Conservation (phyloP, 495 filamentous ascomycete genomes). For the Pseudoneurospora amorphoporcata region DNA sequence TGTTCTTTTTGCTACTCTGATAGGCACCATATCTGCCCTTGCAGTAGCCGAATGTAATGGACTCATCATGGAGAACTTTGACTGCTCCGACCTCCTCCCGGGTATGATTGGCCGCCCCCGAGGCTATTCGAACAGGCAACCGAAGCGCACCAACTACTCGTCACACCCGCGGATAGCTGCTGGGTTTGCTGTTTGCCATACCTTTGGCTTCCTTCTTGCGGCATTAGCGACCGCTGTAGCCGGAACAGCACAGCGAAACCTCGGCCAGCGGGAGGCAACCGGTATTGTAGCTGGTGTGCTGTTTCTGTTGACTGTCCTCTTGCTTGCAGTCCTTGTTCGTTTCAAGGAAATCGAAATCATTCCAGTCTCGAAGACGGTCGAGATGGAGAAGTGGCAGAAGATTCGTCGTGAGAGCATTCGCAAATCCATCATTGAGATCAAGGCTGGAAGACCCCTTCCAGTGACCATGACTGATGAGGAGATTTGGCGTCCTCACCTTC, state of each 20-base stretch:
- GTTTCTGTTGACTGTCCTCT: conserved; percentile 49
- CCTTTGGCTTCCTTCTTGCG: conserved; percentile 52
- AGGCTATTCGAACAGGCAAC: conserved; percentile 33
- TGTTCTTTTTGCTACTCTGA: conserved; percentile 52
- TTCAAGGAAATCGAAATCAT: conserved; percentile 58
- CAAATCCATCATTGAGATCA: not conserved
- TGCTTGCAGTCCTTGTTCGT: conserved; percentile 48
- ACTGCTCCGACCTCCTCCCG: conserved; percentile 58
- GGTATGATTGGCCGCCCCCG: conserved; percentile 49
- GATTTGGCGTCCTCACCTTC: conserved; percentile 53
- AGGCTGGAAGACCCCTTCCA: conserved; percentile 3
- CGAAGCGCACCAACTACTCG: conserved; percentile 55
- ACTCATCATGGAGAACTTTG: conserved; percentile 71
- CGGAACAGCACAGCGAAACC: conserved; percentile 46
- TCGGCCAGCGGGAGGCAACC: conserved; percentile 56
- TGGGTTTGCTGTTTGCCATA: conserved; percentile 61
- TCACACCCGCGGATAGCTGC: conserved; percentile 58
- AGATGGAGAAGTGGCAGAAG: conserved; percentile 41
- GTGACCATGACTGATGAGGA: conserved; percentile 41
- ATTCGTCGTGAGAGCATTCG: conserved; percentile 31
- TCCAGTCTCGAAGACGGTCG: conserved; percentile 39
- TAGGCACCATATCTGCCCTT: conserved; percentile 59
- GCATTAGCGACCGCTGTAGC: conserved; percentile 54
- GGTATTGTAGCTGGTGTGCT: conserved; percentile 53
- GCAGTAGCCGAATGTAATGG: conserved; percentile 68